phyloP scores from a whole-genome alignment of 2,329 filamentous ascomycete genomes.

The Pseudocercospora eumusae region DNA sequence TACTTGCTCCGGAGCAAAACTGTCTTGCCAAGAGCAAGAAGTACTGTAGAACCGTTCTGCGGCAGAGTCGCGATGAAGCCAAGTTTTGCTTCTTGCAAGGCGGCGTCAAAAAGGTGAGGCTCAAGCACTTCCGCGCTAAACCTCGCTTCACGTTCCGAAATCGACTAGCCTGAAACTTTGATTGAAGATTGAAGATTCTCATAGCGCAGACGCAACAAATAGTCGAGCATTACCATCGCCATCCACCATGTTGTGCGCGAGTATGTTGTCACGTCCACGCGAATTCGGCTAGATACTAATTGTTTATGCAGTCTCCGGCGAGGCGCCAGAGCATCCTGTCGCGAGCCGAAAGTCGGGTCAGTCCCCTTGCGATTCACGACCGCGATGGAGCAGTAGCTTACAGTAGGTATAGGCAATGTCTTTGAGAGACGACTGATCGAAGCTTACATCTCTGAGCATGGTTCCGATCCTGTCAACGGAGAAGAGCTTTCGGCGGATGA shows the following conservation, averaged over 20 bases:
- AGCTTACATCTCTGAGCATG: constrained; percentile 89
- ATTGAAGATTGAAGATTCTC: background rate
- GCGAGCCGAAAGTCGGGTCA: constrained; percentile 91
- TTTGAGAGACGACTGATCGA: constrained; percentile 96
- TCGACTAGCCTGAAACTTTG: background rate
- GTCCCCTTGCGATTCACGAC: constrained; percentile 36
- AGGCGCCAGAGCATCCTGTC: constrained; percentile 91
- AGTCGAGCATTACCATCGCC: background rate
- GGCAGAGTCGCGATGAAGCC: background rate
- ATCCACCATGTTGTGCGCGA: constrained; percentile 44
- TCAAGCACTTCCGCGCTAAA: background rate
- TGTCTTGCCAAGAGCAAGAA: background rate
- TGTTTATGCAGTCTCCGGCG: constrained; percentile 75
- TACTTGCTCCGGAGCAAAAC: background rate
- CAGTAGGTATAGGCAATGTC: constrained; percentile 65
- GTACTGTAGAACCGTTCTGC: background rate
- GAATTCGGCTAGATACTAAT: constrained; percentile 7
- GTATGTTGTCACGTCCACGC: constrained; percentile 30
- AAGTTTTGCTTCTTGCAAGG: background rate
- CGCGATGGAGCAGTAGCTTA: constrained; percentile 39
- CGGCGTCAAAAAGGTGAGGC: background rate
- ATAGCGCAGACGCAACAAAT: background rate
- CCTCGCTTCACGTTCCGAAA: background rate
- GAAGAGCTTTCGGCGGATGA: constrained; percentile 83
- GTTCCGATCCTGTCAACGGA: constrained; percentile 86